Percentiles rank a stretch among this genome's conserved stretches.
These are phyloP conservation scores for Prorocentrum cordatum DNA, from an alignment of 169 alveolate species.

Conservation along the genomic window DNA sequence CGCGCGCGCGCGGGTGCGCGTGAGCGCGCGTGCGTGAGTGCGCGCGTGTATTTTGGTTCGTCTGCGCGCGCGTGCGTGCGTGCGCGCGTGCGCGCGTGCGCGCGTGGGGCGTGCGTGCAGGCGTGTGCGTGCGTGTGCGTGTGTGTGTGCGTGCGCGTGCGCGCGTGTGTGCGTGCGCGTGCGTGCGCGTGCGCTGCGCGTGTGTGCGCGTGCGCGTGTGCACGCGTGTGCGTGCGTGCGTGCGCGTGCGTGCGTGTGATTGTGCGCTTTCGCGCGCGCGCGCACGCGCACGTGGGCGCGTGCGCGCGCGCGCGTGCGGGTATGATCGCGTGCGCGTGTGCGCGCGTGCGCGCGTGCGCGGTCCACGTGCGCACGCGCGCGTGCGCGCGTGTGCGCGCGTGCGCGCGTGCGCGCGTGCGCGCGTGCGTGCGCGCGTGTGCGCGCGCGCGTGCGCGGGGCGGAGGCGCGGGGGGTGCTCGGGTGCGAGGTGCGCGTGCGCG, in stretches of 20 bases:
- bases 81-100: not conserved
- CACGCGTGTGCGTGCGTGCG: not conserved
- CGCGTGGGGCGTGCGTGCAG: not conserved
- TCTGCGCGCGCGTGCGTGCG: too few species aligned
- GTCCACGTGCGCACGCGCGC: not conserved
- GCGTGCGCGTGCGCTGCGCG: not conserved
- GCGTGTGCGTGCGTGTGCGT: not conserved
- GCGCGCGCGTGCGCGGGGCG: not conserved
- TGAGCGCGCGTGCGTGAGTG: too few species aligned
- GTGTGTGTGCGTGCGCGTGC: not conserved
- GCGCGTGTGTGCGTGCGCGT: not conserved
- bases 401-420: not conserved
- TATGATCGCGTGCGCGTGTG: not conserved
- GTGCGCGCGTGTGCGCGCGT: not conserved
- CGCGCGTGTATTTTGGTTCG: too few species aligned
- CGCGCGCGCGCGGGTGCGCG: too few species aligned
- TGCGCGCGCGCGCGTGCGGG: not conserved
- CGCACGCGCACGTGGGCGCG: not conserved
- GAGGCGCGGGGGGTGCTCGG: too few species aligned
- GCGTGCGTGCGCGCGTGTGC: not conserved
- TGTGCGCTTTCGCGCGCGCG: not conserved
- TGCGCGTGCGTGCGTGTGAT: not conserved
- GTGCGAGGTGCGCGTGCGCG: too few species aligned
- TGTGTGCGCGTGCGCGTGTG: not conserved
- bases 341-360: not conserved